Evolutionary conservation across 805 yeast genomes (phyloP), one percentile per base, ranked within the genome.

Genomic region (Grigorovia transvaalensis): DNA sequence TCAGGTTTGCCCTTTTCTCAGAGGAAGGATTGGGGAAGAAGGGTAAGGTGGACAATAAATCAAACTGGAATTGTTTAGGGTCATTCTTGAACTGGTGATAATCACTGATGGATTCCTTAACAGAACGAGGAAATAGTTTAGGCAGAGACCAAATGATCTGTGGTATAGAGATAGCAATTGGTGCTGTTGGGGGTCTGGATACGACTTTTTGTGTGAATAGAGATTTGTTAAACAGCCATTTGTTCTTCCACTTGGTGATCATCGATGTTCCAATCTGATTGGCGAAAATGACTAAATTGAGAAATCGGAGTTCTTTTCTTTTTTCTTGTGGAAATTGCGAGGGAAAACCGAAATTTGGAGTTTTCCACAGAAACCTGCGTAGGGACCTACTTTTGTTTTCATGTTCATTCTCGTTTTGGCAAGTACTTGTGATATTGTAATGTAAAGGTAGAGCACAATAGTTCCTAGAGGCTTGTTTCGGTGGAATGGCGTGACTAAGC

Each of bases 1-100:
- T 19, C 17, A 47, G 9, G 15, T 35, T 13, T 15, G 49, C 41
- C 13, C 12, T 47, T 35, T 47, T 47, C 13, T 41, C 44, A 5
- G 5, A 7, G 9, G 29, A 9, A 35, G 43, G 19, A 15, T 47
- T 18, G 9, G 49, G 49, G 9, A 17, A 47, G 23, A 47, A 47
- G 5, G 49, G 49, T 20, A 47, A 18, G n/a, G 49, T 47, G 43
- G 44, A 18, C n/a, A 47, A 18, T 19, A 47, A 40, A 35, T 47
- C 49, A 12, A n/a, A 17, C 8, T 47, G 49, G 4, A 47, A 19
- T 20, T 47, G 29, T 6, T 35, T 17, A 8, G 13, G n/a, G 35
- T 47, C 15, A 17, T 17, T 18, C 15, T 19, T 17, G 29, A 17
- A 47, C 15, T n/a, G 9, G 11, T 35, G 13, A 35, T 47, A 47